These are phyloP conservation scores for Xylaria castorea DNA, from an alignment of 495 filamentous ascomycete genomes.

Conservation along the genomic window DNA sequence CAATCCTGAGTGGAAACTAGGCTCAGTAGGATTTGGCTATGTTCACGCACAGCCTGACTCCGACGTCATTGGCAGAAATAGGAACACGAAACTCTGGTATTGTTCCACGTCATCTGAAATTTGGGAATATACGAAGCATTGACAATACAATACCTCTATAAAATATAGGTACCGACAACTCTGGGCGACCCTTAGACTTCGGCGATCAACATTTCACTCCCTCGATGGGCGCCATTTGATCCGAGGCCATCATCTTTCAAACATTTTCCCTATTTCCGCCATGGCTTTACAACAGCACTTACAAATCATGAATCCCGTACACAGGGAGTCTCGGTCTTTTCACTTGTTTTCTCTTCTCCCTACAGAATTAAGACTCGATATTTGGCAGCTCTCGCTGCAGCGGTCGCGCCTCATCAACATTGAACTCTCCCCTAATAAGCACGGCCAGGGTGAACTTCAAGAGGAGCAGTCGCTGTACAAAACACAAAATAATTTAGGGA, in stretches of 20 bases:
- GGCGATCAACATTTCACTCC: background rate
- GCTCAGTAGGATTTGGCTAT: background rate
- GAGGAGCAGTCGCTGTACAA: background rate
- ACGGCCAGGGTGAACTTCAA: background rate
- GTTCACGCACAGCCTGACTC: background rate
- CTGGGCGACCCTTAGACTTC: background rate
- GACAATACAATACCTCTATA: background rate
- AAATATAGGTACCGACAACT: background rate
- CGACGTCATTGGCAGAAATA: background rate
- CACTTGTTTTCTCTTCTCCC: slow-evolving; percentile 8
- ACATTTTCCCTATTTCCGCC: background rate
- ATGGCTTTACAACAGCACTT: slow-evolving; percentile 8
- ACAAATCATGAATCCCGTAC: slow-evolving; percentile 8
- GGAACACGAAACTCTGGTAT: background rate
- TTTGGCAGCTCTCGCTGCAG: slow-evolving; percentile 17
- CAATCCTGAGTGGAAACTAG: background rate
- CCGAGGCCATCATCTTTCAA: background rate
- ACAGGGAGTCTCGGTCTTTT: background rate
- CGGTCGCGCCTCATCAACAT: slow-evolving; percentile 5
- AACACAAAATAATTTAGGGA: background rate
- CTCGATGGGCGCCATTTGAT: background rate
- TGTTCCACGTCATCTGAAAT: background rate
- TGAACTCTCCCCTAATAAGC: background rate
- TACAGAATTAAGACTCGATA: slow-evolving; percentile 5
- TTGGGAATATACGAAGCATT: background rate